Conservation (phyloP, 2,329 filamentous ascomycete genomes). For the Sclerotinia spermophila region DNA sequence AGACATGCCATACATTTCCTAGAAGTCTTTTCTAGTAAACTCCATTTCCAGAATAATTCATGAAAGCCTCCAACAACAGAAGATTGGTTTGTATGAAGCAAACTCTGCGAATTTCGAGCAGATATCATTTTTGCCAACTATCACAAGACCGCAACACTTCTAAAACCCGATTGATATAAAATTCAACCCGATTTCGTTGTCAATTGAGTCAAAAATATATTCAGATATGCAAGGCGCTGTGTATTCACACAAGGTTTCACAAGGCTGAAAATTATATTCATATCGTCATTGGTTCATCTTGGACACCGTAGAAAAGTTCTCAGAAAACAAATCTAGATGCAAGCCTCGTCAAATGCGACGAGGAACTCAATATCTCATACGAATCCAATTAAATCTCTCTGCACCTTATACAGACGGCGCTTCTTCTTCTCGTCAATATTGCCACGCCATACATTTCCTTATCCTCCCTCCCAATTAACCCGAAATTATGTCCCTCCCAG, state of each 20-base stretch:
- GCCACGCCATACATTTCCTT: constrained; percentile 13
- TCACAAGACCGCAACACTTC: not conserved
- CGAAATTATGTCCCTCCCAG: constrained; percentile 25
- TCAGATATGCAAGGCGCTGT: not conserved
- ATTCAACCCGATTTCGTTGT: not conserved
- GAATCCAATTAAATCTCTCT: constrained; percentile 21
- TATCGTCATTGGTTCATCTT: not conserved
- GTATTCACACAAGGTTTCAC: not conserved
- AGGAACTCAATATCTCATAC: not conserved
- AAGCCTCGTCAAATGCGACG: constrained; percentile 10
- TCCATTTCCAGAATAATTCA: constrained; percentile 14
- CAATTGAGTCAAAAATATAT: not conserved
- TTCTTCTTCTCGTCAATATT: not conserved
- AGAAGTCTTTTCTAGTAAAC: not conserved
- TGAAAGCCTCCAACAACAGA: not conserved
- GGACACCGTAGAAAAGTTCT: constrained; percentile 15
- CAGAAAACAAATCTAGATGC: constrained; percentile 7
- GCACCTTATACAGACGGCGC: not conserved
- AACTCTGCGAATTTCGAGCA: not conserved
- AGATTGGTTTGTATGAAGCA: not conserved
- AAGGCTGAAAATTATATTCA: constrained; percentile 9
- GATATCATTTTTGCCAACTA: not conserved
- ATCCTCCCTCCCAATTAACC: constrained; percentile 10
- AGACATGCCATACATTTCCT: constrained; percentile 6
- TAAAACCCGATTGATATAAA: not conserved